Percentiles rank a stretch among this genome's conserved stretches.
phyloP scores from a whole-genome alignment of 176 grass and related monocot species.

The Oryza glumipatula region DNA sequence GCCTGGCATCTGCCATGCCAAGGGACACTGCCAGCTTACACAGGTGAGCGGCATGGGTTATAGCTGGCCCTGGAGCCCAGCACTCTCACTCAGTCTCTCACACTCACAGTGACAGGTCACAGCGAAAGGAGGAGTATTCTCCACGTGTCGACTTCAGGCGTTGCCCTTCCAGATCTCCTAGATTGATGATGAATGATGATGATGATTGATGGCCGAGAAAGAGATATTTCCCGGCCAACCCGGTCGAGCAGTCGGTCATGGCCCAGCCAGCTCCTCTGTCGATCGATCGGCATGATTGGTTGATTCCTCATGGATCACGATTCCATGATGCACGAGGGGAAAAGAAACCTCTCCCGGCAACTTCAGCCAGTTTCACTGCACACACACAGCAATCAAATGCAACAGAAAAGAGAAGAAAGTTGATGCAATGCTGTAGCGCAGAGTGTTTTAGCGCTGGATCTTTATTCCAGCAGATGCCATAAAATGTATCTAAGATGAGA shows the following conservation, averaged over 20 bases:
- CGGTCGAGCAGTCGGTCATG: background rate
- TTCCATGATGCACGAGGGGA: slow-evolving; percentile 15
- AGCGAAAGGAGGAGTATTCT: background rate
- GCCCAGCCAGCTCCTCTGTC: slow-evolving; percentile 22
- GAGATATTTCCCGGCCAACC: slow-evolving; percentile 5
- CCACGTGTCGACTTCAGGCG: background rate
- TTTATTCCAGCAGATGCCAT: no score
- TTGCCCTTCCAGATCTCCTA: slow-evolving; percentile 33
- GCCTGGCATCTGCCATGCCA: background rate
- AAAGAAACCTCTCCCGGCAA: background rate
- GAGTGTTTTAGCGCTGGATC: background rate
- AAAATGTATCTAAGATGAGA: no score
- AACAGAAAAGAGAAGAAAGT: background rate
- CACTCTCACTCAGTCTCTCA: background rate
- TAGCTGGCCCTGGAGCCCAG: slow-evolving; percentile 31
- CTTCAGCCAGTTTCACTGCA: background rate
- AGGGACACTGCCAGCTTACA: slow-evolving; percentile 32
- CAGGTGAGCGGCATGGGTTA: background rate
- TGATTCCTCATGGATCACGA: background rate
- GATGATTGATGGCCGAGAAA: background rate
- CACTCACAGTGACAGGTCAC: background rate
- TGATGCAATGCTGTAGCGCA: background rate
- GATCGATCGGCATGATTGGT: slow-evolving; percentile 19
- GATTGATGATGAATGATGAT: background rate
- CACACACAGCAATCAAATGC: background rate